Base-by-base conservation (phyloP, 306 rosid species). In the Vigna mungo region DNA sequence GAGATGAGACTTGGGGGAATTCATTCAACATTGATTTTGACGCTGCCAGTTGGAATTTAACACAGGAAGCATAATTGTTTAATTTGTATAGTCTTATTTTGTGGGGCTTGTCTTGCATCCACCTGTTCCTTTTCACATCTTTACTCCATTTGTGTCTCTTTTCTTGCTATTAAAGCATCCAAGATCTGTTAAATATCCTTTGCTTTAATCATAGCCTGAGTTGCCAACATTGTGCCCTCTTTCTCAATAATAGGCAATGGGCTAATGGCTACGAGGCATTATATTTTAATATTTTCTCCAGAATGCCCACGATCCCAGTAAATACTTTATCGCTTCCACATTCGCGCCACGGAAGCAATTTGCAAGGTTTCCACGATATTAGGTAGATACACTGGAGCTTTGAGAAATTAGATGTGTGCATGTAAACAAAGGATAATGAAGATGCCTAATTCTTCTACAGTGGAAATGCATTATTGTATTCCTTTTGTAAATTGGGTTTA, bases 381-480 rank as follows among this genome's bases (percentile, higher is more conserved):
- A 47, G 52, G 56, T 18, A 76, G 55, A 74, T 47, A 74, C 62
- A 67, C 15, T 30, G 36, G 52, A 52, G 32, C 76, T 36, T 67
- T 61, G 78, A 63, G 69, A 72, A 81, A 62, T 59, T 44, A 56
- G 81, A 76, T 51, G 27, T 34, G 32, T 64, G 55, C 17, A 15
- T 65, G 86, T 53, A 71, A 44, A 41, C 59, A 49, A 74, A 69
- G 64, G 68, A 72, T 48, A 80, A 49, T 59, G 51, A 56, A 63
- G 69, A 64, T 72, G 83, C 75, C 56, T 2, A 76, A 80, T 84
- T 72, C 72, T 59, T 71, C 76, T 71, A 69, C 62, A 79, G 78
- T 60, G 63, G 74, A 85, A 71, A 71, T 82, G 83, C 90, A 86
- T 89, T 83, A 86, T 86, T 85, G 80, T 39, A 55, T 73, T 32